Percentiles rank a stretch among this genome's conserved stretches.
Evolutionary conservation across 1,284 basidiomycete genomes (phyloP).

Genomic region (Ceratobasidium sp.): DNA sequence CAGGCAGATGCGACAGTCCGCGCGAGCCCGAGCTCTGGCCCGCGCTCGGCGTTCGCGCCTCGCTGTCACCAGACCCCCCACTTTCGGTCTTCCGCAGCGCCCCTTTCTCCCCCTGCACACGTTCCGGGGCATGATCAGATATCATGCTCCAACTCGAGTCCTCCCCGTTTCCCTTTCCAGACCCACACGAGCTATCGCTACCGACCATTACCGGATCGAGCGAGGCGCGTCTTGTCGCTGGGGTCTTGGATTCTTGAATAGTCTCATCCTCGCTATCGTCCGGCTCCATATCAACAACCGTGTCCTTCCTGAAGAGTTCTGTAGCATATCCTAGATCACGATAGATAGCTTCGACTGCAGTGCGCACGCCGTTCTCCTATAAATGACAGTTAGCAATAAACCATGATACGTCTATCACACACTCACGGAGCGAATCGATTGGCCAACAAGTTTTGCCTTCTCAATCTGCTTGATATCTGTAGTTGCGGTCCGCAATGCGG

Average conservation of each 20-base stretch:
- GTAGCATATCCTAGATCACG: slow-evolving; percentile 89
- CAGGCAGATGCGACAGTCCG: slow-evolving; percentile 9
- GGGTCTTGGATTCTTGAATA: slow-evolving; percentile 42
- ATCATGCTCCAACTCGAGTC: slow-evolving; percentile 39
- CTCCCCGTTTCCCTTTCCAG: slow-evolving; percentile 29
- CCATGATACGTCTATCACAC: slow-evolving; percentile 21
- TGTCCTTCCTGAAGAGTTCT: slow-evolving; percentile 33
- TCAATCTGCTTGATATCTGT: slow-evolving; percentile 88
- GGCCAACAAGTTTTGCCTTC: slow-evolving; percentile 82
- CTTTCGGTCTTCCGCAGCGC: slow-evolving; percentile 10
- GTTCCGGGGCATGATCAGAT: slow-evolving; percentile 40
- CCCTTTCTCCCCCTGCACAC: slow-evolving; percentile 14
- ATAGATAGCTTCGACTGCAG: slow-evolving; percentile 91
- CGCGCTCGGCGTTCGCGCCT: slow-evolving; percentile 28
- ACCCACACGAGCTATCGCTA: slow-evolving; percentile 23
- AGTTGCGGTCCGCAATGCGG: slow-evolving; percentile 83
- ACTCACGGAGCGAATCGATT: slow-evolving; percentile 81
- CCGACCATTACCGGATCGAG: slow-evolving; percentile 40
- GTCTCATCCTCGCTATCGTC: slow-evolving; percentile 41
- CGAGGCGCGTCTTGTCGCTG: slow-evolving; percentile 40
- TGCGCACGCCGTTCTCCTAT: slow-evolving; percentile 89
- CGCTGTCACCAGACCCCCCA: slow-evolving; percentile 28
- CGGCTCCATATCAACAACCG: slow-evolving; percentile 3
- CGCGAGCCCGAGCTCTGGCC: slow-evolving; percentile 13
- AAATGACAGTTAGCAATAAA: slow-evolving; percentile 31